Conservation (phyloP, 108 stramenopile genomes). For the Pinguiococcus pyrenoidosus region DNA sequence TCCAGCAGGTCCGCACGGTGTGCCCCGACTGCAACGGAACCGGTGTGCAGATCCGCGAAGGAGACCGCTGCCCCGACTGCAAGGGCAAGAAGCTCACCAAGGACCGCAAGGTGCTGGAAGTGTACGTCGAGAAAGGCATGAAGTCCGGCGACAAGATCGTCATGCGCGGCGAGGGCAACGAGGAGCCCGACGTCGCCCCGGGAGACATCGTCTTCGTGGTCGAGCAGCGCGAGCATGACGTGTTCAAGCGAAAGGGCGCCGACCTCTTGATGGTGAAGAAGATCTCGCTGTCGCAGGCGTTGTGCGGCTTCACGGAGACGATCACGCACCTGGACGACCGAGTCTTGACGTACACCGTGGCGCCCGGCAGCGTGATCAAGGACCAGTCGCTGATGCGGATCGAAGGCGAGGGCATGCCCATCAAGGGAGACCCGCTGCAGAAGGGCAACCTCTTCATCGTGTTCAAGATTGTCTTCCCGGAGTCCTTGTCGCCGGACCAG, state of each 20-base stretch:
- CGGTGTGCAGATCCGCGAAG: slow-evolving; percentile 52
- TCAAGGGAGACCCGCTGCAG: slow-evolving; percentile 76
- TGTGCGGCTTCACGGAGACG: slow-evolving; percentile 84
- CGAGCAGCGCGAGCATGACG: slow-evolving; percentile 73
- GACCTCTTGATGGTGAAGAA: slow-evolving; percentile 84
- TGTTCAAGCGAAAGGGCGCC: slow-evolving; percentile 91
- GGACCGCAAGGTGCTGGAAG: slow-evolving; percentile 85
- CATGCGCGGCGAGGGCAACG: slow-evolving; percentile 87
- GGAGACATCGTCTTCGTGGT: slow-evolving; percentile 93
- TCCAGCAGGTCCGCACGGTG: slow-evolving; percentile 74
- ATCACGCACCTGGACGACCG: slow-evolving; percentile 81
- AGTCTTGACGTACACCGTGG: slow-evolving; percentile 59
- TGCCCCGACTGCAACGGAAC: slow-evolving; percentile 64
- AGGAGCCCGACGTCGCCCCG: slow-evolving; percentile 82
- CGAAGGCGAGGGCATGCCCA: slow-evolving; percentile 86
- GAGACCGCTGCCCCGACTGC: slow-evolving; percentile 34
- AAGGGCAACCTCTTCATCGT: slow-evolving; percentile 84
- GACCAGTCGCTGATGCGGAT: slow-evolving; percentile 66
- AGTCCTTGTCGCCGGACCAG: slow-evolving; percentile 46
- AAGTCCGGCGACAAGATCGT: slow-evolving; percentile 76
- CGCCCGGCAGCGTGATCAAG: slow-evolving; percentile 64
- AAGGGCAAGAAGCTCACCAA: slow-evolving; percentile 35
- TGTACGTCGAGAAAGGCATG: slow-evolving; percentile 90
- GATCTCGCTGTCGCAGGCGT: slow-evolving; percentile 75
- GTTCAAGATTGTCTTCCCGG: slow-evolving; percentile 76